These are phyloP conservation scores for Pseudocercospora musae DNA, from an alignment of 2,329 filamentous ascomycete genomes.

Conservation along the genomic window DNA sequence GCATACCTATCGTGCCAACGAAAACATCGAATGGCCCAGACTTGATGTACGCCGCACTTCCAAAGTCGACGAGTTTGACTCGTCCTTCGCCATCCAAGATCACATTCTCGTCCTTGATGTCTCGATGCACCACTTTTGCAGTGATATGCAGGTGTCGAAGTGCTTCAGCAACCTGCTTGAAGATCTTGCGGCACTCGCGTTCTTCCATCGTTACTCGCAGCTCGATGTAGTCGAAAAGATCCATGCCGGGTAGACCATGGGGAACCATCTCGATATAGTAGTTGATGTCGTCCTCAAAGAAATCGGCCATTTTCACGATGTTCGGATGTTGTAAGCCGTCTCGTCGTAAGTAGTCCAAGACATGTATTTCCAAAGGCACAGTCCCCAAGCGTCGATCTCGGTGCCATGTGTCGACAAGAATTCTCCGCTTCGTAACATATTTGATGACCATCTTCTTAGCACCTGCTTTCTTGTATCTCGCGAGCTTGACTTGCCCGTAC, in stretches of 20 bases:
- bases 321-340: conserved; percentile 64
- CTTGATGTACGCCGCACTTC: conserved; percentile 96
- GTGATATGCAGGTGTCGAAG: conserved; percentile 88
- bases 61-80: conserved; percentile 97
- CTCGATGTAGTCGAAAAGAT: conserved; percentile 98
- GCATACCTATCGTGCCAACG: conserved; percentile 91
- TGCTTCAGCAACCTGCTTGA: conserved; percentile 85
- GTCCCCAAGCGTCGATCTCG: conserved; percentile 88
- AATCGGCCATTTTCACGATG: conserved; percentile 67
- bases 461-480: conserved; percentile 69
- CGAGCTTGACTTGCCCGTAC: conserved; percentile 95
- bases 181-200: conserved; percentile 88
- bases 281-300: conserved; percentile 76
- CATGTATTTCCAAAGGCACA: conserved; percentile 94
- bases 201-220: conserved; percentile 96
- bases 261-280: conserved; percentile 99
- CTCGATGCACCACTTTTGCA: conserved; percentile 88
- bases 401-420: conserved; percentile 97
- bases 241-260: conserved; percentile 94
- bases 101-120: conserved; percentile 99
- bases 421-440: conserved; percentile 94
- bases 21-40: conserved; percentile 98
- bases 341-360: conserved; percentile 84
- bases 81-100: conserved; percentile 91
- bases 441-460: conserved; percentile 88